phyloP scores from a whole-genome alignment of 1,139 yeast species.

The Blastobotrys capitulatus region DNA sequence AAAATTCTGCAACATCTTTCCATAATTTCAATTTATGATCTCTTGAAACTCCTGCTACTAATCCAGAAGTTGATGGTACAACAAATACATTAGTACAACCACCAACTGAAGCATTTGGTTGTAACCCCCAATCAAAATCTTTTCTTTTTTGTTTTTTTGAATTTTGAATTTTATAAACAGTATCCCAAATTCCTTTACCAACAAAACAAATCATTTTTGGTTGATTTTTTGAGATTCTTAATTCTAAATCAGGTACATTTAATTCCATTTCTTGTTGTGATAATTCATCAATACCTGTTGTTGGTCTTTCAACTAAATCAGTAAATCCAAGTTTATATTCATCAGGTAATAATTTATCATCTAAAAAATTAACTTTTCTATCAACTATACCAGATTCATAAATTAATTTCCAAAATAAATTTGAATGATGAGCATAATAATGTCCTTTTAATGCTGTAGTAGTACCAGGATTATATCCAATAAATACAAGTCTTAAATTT shows the following conservation, averaged over 20 bases:
- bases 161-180: slow-evolving; percentile 39
- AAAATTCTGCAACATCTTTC: slow-evolving; percentile 34
- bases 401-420: slow-evolving; percentile 64
- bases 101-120: slow-evolving; percentile 28
- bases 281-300: slow-evolving; percentile 55
- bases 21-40: slow-evolving; percentile 46
- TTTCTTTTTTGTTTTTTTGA: slow-evolving; percentile 23
- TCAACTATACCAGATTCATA: slow-evolving; percentile 47
- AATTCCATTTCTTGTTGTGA: slow-evolving; percentile 46
- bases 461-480: slow-evolving; percentile 74
- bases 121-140: slow-evolving; percentile 50
- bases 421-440: slow-evolving; percentile 69
- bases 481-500: slow-evolving; percentile 44
- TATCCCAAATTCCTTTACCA: slow-evolving; percentile 80
- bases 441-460: slow-evolving; percentile 60
- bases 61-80: slow-evolving; percentile 71
- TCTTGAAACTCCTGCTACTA: slow-evolving; percentile 52
- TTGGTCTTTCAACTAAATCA: slow-evolving; percentile 63
- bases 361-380: slow-evolving; percentile 34
- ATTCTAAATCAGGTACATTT: slow-evolving; percentile 50
- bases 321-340: slow-evolving; percentile 60
- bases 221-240: slow-evolving; percentile 37
- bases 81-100: slow-evolving; percentile 41
- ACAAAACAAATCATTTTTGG: slow-evolving; percentile 52
- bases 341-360: slow-evolving; percentile 40